Evolutionary conservation across 495 filamentous ascomycete genomes (phyloP).

Genomic region (Aspergillus biplanus): DNA sequence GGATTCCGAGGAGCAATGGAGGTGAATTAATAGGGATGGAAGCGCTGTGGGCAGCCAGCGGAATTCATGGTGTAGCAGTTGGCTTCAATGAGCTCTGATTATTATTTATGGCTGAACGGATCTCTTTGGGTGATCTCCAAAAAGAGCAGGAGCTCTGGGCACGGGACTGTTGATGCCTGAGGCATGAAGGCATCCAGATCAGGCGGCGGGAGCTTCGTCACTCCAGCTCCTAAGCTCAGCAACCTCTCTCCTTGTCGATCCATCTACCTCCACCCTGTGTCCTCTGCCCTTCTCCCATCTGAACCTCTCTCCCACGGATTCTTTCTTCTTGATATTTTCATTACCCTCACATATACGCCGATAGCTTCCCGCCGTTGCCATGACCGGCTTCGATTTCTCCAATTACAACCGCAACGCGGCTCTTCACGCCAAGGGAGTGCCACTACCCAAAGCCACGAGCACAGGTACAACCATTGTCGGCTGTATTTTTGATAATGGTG

Average conservation of each 20-base stretch:
- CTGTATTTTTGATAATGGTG: slow-evolving; percentile 94
- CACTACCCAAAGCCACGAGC: slow-evolving; percentile 95
- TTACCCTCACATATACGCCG: slow-evolving; percentile 1
- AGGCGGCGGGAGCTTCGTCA: slow-evolving; percentile 54
- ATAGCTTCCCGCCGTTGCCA: slow-evolving; percentile 51
- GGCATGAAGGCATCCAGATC: slow-evolving; percentile 40
- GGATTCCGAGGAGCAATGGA: background rate
- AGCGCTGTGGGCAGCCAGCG: background rate
- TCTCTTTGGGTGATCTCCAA: background rate
- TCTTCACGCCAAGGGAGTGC: slow-evolving; percentile 89
- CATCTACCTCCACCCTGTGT: slow-evolving; percentile 12
- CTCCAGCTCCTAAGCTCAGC: slow-evolving; percentile 19
- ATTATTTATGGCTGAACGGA: background rate
- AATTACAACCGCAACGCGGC: slow-evolving; percentile 98
- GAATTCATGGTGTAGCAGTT: background rate
- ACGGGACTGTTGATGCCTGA: slow-evolving; percentile 37
- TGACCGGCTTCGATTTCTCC: slow-evolving; percentile 99
- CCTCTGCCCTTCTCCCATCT: background rate
- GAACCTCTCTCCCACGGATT: background rate
- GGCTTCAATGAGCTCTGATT: slow-evolving; percentile 5
- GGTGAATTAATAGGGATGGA: background rate
- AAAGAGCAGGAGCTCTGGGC: slow-evolving; percentile 9
- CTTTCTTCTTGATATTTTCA: background rate
- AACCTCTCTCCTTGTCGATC: slow-evolving; percentile 23
- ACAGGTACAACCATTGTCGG: slow-evolving; percentile 99